Conservation (phyloP, 345 rosid genomes). For the Melastoma malabathricum region DNA sequence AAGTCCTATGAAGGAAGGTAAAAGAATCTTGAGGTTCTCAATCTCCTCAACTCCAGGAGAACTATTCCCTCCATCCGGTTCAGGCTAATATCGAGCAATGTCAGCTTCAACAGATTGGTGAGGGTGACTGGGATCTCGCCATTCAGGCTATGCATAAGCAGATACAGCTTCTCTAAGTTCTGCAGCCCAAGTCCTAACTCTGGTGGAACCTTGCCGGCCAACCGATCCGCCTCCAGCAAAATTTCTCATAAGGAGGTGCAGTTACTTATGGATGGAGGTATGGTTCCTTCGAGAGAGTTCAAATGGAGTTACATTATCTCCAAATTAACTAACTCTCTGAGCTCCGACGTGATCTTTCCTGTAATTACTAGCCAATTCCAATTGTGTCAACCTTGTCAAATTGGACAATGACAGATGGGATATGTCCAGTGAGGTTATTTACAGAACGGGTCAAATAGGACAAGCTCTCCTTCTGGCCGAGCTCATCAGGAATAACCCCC, state of each 20-base stretch:
- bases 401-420: no score
- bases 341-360: no score
- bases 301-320: constrained; percentile 1
- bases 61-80: constrained; percentile 7
- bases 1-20: constrained; percentile 7
- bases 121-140: constrained; percentile 8
- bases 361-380: no score
- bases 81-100: constrained; percentile 7
- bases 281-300: constrained; percentile 4
- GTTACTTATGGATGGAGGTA: constrained; percentile 6
- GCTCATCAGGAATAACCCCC: no score
- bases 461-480: no score
- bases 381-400: no score
- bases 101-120: constrained; percentile 7
- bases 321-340: no score
- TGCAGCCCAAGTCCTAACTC: constrained; percentile 9
- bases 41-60: constrained; percentile 6
- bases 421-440: no score
- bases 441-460: no score
- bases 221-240: constrained; percentile 2
- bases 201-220: background rate
- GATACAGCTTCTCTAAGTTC: constrained; percentile 5
- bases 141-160: background rate
- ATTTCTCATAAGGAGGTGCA: constrained; percentile 2
- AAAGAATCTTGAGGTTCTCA: constrained; percentile 9